Evolutionary conservation across 495 filamentous ascomycete genomes (phyloP), one percentile per base, ranked within the genome.

Genomic region (Astrocystis sublimbata): DNA sequence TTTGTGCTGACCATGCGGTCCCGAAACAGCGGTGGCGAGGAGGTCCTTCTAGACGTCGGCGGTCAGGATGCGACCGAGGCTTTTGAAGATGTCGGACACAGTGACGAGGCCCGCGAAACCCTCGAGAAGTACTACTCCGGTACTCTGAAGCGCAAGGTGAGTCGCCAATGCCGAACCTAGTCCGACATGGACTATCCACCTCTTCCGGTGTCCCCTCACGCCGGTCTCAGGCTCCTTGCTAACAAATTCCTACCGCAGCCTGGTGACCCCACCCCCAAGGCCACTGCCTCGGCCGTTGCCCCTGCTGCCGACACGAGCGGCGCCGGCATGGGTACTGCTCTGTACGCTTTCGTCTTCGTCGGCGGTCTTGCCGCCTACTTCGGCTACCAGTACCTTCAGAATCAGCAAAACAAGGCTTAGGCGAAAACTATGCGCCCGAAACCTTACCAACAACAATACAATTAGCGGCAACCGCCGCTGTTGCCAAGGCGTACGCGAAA

Each of bases 61-160:
- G 94, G 94, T 71, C 92, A 96, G 79, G 94, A 99, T 79, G 90
- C 92, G 68, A 96, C 94, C 69, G 96, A 98, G 78, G 92, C 94
- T 59, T 99, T 99, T 75, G 94, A 99, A 82, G 96, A 99, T 78
- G 96, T 99, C 74, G 96, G 96, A 64, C 96, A 99, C 88, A 94
- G 90, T 75, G 96, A 99, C 76, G 96, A 99, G 82, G 96, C 96
- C 61, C 89, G 96, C 54, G 92, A 97, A 81, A 92, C 97, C 71
- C 86, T 99, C 17, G 84, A 88, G 24, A 86, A 87, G 65, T 80
- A 97, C 63, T 78, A 88, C 33, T 86, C 96, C 64, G 94, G 92
- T 57, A 85, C 66, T 28, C 78, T 99, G 67, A 97, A 97, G 86
- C 86, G 93, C 75, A 75, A 88, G 82, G 93, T 97, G 86, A 65